A percentile compares a stretch with the other conserved stretches of the same genome.
phyloP scores from a whole-genome alignment of 2,329 filamentous ascomycete genomes.

The Penicillium verrucosum region DNA sequence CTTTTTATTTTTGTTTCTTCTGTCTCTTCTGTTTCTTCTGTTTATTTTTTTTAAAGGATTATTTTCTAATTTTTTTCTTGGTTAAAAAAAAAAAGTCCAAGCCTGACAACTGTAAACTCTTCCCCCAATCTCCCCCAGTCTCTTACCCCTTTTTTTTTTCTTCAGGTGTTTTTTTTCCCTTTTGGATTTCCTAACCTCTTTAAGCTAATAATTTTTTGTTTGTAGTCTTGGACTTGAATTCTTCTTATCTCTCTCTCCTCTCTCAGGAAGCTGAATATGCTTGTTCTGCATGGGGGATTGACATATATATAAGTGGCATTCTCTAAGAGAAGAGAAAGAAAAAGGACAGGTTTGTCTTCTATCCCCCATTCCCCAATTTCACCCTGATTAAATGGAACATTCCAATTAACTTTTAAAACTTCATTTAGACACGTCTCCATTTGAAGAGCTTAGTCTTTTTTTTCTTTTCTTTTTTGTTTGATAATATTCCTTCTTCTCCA shows the following conservation, averaged over 20 bases:
- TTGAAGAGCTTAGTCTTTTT: conserved; percentile 22
- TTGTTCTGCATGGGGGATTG: conserved; percentile 3
- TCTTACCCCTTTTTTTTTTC: conserved; percentile 17
- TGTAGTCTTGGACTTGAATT: conserved; percentile 15
- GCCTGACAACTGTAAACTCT: conserved; percentile 3
- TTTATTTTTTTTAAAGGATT: neutral
- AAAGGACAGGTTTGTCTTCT: conserved; percentile 15
- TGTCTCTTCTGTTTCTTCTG: too few relatives aligned
- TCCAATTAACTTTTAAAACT: conserved; percentile 30
- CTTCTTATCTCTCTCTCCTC: conserved; percentile 11
- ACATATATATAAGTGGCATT: conserved; percentile 21
- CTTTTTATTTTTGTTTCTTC: conserved; percentile 28
- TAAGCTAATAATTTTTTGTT: conserved; percentile 20
- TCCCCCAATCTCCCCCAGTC: conserved; percentile 17
- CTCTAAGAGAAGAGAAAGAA: conserved; percentile 2
- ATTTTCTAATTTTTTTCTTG: conserved; percentile 1
- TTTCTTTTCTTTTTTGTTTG: conserved; percentile 14
- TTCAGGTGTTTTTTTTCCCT: conserved; percentile 9
- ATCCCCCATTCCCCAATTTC: conserved; percentile 11
- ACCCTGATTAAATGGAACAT: conserved; percentile 24
- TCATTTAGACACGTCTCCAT: conserved; percentile 32
- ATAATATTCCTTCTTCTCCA: conserved; percentile 10
- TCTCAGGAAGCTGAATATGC: conserved; percentile 2
- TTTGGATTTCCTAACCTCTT: conserved; percentile 21
- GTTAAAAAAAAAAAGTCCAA: neutral